These are phyloP conservation scores for Nicotiana undulata DNA, from an alignment of 257 asterid species.

Conservation along the genomic window DNA sequence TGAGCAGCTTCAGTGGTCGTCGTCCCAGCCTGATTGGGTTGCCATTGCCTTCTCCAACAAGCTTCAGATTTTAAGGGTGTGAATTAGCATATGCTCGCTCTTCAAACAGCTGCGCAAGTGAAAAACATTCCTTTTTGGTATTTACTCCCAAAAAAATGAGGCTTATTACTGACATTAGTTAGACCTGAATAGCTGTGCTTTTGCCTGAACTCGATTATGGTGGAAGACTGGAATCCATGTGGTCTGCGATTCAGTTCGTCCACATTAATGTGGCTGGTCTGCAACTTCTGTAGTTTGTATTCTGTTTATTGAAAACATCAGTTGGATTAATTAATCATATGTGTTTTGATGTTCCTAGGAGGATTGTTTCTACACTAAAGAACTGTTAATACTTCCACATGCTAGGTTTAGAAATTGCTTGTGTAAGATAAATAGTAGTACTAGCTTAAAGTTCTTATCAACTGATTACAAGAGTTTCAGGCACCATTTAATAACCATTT, in stretches of 20 bases:
- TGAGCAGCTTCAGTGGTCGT: slow-evolving; percentile 98
- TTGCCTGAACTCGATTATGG: background rate
- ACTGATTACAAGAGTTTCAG: background rate
- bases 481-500: background rate
- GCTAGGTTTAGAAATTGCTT: background rate
- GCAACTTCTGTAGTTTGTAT: background rate
- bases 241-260: background rate
- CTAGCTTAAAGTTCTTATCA: background rate
- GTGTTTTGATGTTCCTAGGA: background rate
- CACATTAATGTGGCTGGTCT: background rate
- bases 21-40: slow-evolving; percentile 97
- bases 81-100: slow-evolving; percentile 10
- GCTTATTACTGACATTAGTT: slow-evolving; percentile 4
- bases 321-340: background rate
- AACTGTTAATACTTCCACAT: background rate
- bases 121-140: background rate
- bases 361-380: background rate
- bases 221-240: background rate
- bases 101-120: background rate
- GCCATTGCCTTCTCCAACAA: slow-evolving; percentile 93
- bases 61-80: slow-evolving; percentile 97
- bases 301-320: background rate
- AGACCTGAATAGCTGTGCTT: background rate
- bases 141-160: background rate
- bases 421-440: background rate